These are phyloP conservation scores for Epichloe uncinata DNA, from an alignment of 2,329 filamentous ascomycete species.

Conservation along the genomic window DNA sequence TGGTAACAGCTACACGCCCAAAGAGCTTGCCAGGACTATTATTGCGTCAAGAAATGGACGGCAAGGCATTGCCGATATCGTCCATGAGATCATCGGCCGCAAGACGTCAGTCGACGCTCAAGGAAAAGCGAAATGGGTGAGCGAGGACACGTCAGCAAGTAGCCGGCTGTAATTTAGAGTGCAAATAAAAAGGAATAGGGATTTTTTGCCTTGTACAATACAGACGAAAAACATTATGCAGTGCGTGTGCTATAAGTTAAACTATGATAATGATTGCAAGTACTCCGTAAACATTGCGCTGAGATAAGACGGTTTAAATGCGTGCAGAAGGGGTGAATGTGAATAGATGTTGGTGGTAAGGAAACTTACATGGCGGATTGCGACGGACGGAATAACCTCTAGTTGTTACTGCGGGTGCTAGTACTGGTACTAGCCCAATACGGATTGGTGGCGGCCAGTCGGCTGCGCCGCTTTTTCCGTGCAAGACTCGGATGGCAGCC, in stretches of 20 bases:
- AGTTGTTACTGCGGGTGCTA: too few species aligned
- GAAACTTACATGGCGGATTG: too few species aligned
- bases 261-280: too few species aligned
- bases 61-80: slow-evolving; percentile 56
- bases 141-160: slow-evolving; percentile 14
- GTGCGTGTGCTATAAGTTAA: not conserved
- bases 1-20: slow-evolving; percentile 26
- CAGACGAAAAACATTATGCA: not conserved
- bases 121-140: slow-evolving; percentile 29
- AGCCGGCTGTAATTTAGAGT: slow-evolving; percentile 19
- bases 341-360: too few species aligned
- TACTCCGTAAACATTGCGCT: too few species aligned
- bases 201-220: slow-evolving; percentile 1
- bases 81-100: slow-evolving; percentile 52
- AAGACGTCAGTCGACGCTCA: slow-evolving; percentile 39
- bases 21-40: slow-evolving; percentile 51
- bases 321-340: not conserved
- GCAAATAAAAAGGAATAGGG: not conserved
- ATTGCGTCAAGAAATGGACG: slow-evolving; percentile 46
- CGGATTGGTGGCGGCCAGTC: too few species aligned
- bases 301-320: not conserved
- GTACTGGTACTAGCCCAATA: too few species aligned
- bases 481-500: not conserved
- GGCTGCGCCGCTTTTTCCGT: too few species aligned
- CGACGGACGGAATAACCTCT: too few species aligned